These are phyloP conservation scores for Trametes sp. DNA, from an alignment of 1,284 basidiomycete species.

Conservation along the genomic window DNA sequence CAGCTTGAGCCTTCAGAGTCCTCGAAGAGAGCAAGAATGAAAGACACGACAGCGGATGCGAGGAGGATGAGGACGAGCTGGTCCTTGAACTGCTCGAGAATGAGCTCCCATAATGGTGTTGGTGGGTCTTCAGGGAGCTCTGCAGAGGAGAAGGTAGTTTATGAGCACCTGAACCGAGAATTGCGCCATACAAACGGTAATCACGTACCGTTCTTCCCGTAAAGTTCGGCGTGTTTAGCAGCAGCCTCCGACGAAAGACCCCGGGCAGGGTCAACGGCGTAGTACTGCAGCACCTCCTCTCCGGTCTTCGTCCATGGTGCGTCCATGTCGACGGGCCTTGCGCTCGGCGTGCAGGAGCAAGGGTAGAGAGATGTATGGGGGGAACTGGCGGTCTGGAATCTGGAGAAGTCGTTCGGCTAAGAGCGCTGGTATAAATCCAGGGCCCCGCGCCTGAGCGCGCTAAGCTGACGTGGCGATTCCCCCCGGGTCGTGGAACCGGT, in stretches of 20 bases:
- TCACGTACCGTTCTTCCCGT: conserved; percentile 84
- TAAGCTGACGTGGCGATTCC: conserved; percentile 34
- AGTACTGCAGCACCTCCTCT: conserved; percentile 70
- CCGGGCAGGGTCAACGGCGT: conserved; percentile 59
- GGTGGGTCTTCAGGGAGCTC: conserved; percentile 90
- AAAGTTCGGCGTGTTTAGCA: conserved; percentile 75
- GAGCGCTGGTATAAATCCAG: conserved; percentile 28
- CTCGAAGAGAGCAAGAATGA: conserved; percentile 89
- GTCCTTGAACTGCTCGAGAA: conserved; percentile 98
- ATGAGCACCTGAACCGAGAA: conserved; percentile 6
- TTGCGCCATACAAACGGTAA: conserved; percentile 3
- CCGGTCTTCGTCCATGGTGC: conserved; percentile 74
- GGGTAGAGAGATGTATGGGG: conserved; percentile 16
- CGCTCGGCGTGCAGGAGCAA: conserved; percentile 21
- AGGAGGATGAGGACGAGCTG: conserved; percentile 95
- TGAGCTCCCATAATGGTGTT: conserved; percentile 92
- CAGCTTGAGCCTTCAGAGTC: conserved; percentile 70
- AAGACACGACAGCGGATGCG: conserved; percentile 90
- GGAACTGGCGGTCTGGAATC: conserved; percentile 17
- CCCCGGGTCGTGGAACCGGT: conserved; percentile 15
- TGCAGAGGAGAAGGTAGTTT: conserved; percentile 41
- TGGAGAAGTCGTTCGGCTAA: conserved; percentile 26
- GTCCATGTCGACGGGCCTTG: conserved; percentile 56
- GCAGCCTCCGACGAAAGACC: conserved; percentile 72
- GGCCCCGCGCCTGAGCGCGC: conserved; percentile 5